Evolutionary conservation across 768 basidiomycete species (phyloP), one percentile per base, ranked within the genome.

Genomic region (Calvatia gigantea): DNA sequence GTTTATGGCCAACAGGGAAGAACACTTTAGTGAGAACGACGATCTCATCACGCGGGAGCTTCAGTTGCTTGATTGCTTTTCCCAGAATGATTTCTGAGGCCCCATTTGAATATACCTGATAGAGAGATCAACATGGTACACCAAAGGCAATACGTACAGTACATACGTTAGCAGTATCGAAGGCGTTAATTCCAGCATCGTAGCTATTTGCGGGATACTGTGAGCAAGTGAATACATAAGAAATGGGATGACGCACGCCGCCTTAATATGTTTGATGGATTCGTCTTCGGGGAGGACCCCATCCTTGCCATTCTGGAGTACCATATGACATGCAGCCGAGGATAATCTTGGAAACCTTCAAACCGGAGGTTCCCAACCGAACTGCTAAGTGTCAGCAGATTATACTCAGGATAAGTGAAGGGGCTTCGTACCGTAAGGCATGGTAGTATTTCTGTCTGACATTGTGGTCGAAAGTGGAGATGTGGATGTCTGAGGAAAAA

Each of bases 21-120:
- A 58, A 73, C 5, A 77, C 60, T 71, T 92, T 91, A 44, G 90
- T 89, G 74, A 91, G 78, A n/a, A 92, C 79, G n/a, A 92, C 88
- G 43, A 91, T 82, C 59, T 85, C 81, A 21, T 86, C 85, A 2
- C 89, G 80, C 12, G 87, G 87, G 6, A 88, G 72, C 23, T 83
- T 66, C 56, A 80, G 75, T 58, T 81, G 63, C 62, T 86, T 87
- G 70, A 92, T 83, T 1, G 83, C 86, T 61, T 86, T 85, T 3
- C 89, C 88, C 21, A 89, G 72, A 53, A 89, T 76, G 48, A 79
- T 63, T 64, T 91, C 90, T 0, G 83, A 85, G 4, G 73, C 67
- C 1, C 86, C 86, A 59, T 86, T 83, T 0, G 83, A 85, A 64
- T 89, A 89, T 0, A 78, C 73, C 83, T 85, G 33, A 2, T 41